Evolutionary conservation across 164 flowering plant genomes (phyloP), one percentile per base, ranked within the genome.

Genomic region (Liriodendron chinense): DNA sequence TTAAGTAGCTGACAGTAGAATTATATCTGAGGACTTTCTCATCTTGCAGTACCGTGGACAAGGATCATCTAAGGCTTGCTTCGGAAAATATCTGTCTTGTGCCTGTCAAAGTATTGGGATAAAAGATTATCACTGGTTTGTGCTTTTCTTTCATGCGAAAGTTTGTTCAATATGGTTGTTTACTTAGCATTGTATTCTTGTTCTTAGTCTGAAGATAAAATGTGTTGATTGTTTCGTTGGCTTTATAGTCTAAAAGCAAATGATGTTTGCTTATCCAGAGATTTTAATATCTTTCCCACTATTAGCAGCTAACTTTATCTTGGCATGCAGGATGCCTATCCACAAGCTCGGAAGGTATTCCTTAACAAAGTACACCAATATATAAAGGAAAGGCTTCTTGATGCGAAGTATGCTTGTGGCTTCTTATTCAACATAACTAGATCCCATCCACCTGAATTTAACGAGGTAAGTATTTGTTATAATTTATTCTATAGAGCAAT

Each of bases 341-440:
- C 91, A 69, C 83, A 91, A 85, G 93, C 84, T 28, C 90, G 80
- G 89, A 90, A 85, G 66, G 59, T 81, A 21, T 90, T 94, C 79
- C 92, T 92, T 63, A 81, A 75, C 79, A 96, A 96, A 85, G 89
- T 94, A 78, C 90, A 91, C 81, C 99, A 96, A 71, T 94, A 92
- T 80, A 78, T 89, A 65, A 96, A 89, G 82, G 99, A 96, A 68
- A 83, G 92, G 23, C 76, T 88, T 75, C 75, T 96, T 84, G 98
- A 96, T 84, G 86, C 87, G 43, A 96, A 92, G 82, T 96, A 90
- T 88, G 93, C 93, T 34, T 89, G 95, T n/a, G n/a, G n/a, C n/a
- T n/a, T n/a, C n/a, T n/a, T n/a, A n/a, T n/a, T n/a, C n/a, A n/a
- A n/a, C n/a, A n/a, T n/a, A n/a, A n/a, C n/a, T n/a, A n/a, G n/a